These are phyloP conservation scores for Naumovozyma castellii DNA, from an alignment of 805 yeast genomes.

Conservation along the genomic window DNA sequence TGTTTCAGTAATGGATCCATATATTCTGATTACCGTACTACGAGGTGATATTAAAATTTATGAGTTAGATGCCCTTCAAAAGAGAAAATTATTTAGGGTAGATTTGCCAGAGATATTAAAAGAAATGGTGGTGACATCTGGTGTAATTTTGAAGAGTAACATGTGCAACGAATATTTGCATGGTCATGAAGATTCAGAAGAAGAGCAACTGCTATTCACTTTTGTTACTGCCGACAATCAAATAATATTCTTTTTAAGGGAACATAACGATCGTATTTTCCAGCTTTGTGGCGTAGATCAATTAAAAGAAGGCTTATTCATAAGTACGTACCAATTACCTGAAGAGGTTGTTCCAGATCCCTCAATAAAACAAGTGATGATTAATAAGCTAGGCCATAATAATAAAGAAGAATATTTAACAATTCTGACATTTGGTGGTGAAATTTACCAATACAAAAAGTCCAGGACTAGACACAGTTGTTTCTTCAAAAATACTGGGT, in stretches of 20 bases:
- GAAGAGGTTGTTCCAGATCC: conserved; percentile 54
- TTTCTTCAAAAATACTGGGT: conserved; percentile 13
- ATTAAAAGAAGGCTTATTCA: conserved; percentile 32
- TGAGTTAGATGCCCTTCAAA: conserved; percentile 33
- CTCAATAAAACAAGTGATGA: conserved; percentile 56
- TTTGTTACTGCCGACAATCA: conserved; percentile 73
- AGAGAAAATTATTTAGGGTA: conserved; percentile 30
- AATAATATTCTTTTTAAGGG: conserved; percentile 51
- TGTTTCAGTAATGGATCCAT: conserved; percentile 54
- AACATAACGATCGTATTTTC: conserved; percentile 35
- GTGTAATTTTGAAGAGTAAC: conserved; percentile 48
- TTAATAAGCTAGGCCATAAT: conserved; percentile 55
- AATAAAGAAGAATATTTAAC: conserved; percentile 54
- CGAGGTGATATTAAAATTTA: conserved; percentile 63
- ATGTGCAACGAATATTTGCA: conserved; percentile 35
- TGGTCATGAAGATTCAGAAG: conserved; percentile 16
- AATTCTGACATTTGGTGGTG: conserved; percentile 73
- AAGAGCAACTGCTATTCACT: conserved; percentile 39
- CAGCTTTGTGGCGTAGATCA: conserved; percentile 32
- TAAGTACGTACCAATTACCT: conserved; percentile 28
- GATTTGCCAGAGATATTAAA: conserved; percentile 30
- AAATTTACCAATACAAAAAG: conserved; percentile 56
- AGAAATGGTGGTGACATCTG: conserved; percentile 55
- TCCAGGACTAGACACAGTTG: conserved; percentile 22
- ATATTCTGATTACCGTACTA: conserved; percentile 51